Percentiles rank a stretch among this genome's conserved stretches.
Evolutionary conservation across 306 rosid species (phyloP).

Genomic region (Sicyos edulis): DNA sequence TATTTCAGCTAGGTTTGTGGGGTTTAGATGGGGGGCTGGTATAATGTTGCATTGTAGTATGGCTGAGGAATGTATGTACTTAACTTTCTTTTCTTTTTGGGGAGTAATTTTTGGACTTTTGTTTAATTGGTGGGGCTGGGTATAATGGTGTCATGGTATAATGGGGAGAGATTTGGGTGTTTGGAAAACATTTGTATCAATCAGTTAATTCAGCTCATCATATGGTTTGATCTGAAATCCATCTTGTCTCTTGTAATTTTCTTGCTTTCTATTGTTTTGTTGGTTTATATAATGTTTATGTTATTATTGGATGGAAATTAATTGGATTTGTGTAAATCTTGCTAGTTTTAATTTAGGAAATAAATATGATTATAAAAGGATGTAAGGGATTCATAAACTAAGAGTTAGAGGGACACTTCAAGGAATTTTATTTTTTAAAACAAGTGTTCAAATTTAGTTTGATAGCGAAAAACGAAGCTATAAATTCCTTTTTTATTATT

Average conservation of each 20-base stretch:
- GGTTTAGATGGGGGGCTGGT: constrained; percentile 21
- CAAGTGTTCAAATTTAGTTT: not conserved
- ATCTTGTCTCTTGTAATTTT: not conserved
- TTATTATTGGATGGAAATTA: not conserved
- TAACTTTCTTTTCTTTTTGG: not conserved
- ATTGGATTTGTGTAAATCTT: no score
- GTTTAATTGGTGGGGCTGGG: constrained; percentile 19
- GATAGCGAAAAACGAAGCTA: not conserved
- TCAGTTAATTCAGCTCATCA: constrained; percentile 15
- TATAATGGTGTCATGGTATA: constrained; percentile 22
- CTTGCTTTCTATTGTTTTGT: not conserved
- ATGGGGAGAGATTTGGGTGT: constrained; percentile 9
- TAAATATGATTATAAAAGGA: not conserved
- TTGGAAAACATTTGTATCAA: constrained; percentile 12
- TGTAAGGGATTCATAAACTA: not conserved
- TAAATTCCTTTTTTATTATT: no score
- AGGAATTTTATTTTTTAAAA: not conserved
- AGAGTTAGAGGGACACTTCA: not conserved
- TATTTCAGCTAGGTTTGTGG: constrained; percentile 9
- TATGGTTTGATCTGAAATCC: constrained; percentile 8
- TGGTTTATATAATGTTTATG: not conserved
- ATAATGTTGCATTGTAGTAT: constrained; percentile 8
- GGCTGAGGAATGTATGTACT: not conserved
- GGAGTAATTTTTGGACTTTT: no score
- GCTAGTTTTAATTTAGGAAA: not conserved